These are phyloP conservation scores for Trichomonas tenax DNA, from an alignment of 208 protist genomes.

Conservation along the genomic window DNA sequence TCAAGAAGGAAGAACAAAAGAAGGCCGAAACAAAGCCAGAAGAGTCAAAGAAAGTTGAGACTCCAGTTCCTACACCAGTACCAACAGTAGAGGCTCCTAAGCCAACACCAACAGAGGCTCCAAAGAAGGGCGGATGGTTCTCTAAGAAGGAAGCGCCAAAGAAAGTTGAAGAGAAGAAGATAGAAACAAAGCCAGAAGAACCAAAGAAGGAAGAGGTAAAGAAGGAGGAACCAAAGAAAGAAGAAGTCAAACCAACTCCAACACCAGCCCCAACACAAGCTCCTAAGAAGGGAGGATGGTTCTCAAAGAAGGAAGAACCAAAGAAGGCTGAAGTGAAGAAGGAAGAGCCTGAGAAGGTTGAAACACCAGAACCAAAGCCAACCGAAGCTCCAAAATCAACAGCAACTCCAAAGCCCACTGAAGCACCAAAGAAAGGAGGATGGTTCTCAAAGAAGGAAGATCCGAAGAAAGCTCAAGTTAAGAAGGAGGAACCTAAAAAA, in stretches of 20 bases:
- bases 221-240: too few relatives aligned
- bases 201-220: not conserved
- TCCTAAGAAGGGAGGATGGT: not conserved
- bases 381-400: not conserved
- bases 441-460: not conserved
- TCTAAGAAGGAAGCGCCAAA: not conserved
- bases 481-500: too few relatives aligned
- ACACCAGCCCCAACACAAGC: too few relatives aligned
- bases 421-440: not conserved
- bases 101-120: too few relatives aligned
- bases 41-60: too few relatives aligned
- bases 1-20: not conserved
- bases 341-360: too few relatives aligned
- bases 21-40: too few relatives aligned
- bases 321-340: not conserved
- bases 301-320: not conserved
- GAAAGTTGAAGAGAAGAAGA: not conserved
- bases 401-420: not conserved
- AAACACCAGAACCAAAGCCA: not conserved
- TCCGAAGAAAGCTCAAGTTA: too few relatives aligned
- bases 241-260: too few relatives aligned
- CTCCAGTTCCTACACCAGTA: too few relatives aligned
- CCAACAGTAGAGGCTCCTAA: too few relatives aligned
- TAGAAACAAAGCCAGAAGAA: not conserved
- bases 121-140: not conserved